Conservation (phyloP, 2,329 filamentous ascomycete genomes). For the Aaosphaeria arxii region DNA sequence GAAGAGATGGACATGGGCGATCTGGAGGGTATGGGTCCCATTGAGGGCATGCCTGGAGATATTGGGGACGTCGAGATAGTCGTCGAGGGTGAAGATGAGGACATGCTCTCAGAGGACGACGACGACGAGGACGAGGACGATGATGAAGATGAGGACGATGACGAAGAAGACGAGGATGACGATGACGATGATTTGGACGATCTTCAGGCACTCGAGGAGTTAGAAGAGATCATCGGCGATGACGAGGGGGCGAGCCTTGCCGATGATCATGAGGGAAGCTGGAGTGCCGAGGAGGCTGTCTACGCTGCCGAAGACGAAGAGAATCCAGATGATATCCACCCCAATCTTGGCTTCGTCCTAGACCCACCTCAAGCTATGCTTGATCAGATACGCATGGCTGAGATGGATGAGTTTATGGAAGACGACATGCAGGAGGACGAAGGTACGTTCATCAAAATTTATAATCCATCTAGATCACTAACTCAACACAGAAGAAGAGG, state of each 20-base stretch:
- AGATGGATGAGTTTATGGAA: conserved; percentile 51
- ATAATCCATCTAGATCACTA: conserved; percentile 3
- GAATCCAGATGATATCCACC: conserved; percentile 53
- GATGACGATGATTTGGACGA: conserved; percentile 51
- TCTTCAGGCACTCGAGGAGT: conserved; percentile 39
- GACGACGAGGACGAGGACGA: conserved; percentile 54
- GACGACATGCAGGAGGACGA: conserved; percentile 60
- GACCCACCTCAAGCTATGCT: conserved; percentile 39
- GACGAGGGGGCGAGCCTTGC: conserved; percentile 46
- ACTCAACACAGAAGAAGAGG: conserved; percentile 44
- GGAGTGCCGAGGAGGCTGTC: conserved; percentile 49
- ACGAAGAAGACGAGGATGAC: conserved; percentile 38
- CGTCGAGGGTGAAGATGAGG: conserved; percentile 65
- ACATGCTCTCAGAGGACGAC: conserved; percentile 55
- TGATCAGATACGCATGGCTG: conserved; percentile 39
- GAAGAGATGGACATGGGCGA: conserved; percentile 1
- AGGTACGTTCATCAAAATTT: conserved; percentile 43
- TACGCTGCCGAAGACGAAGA: conserved; percentile 45
- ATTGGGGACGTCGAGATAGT: conserved; percentile 78
- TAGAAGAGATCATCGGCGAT: conserved; percentile 48
- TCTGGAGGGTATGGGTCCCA: conserved; percentile 8
- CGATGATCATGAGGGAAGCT: conserved; percentile 37
- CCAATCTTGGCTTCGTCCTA: conserved; percentile 35
- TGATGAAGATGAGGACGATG: conserved; percentile 47
- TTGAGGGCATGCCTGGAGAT: background rate